Evolutionary conservation across 2,329 filamentous ascomycete species (phyloP), one percentile per base, ranked within the genome.

Genomic region (Rugonectria rugulosa): DNA sequence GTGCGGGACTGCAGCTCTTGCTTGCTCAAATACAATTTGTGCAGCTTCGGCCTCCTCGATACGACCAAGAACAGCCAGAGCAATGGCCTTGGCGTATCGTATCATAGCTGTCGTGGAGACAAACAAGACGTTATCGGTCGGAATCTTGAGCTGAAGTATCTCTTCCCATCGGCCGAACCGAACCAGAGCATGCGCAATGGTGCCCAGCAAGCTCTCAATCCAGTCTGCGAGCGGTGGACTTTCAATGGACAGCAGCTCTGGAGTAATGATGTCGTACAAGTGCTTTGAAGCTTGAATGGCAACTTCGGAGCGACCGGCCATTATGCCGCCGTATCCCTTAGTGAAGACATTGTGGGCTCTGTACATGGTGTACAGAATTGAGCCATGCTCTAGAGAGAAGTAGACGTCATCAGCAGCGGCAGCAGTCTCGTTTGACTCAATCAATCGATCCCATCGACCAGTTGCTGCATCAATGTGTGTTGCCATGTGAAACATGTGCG

Each of bases 341-440:
- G 90, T 91, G 68, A 92, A 89, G 64, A 87, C 88, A 66, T 92
- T 79, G 69, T 94, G 90, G 53, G 83, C 82, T 12, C 89, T 82
- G 69, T 93, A 94, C 8, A 92, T 80, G 0, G 87, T 88, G 73
- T 93, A 94, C 69, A 92, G 92, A 69, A 89, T 89, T 59, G 84
- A 71, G 0, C 84, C 76, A 0, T 88, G 87, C 9, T 82, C 77
- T 6, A 79, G 75, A 0, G 73, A 72, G 4, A 90, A 77, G 67
- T 83, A 92, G 61, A 83, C 84, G 45, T 89, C 83, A 68, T 93
- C 89, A 2, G 88, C 88, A 0, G 73, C 65, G 36, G 89, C 86
- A n/a, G 89, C 89, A 23, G 81, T 79, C 2, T 80, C 75, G 68
- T 92, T 93, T 9, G 87, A 86, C 3, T 77, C 74, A 46, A 92